A percentile compares a stretch with the other conserved stretches of the same genome.
phyloP scores from a whole-genome alignment of 345 rosid species.

The Linum tenue region DNA sequence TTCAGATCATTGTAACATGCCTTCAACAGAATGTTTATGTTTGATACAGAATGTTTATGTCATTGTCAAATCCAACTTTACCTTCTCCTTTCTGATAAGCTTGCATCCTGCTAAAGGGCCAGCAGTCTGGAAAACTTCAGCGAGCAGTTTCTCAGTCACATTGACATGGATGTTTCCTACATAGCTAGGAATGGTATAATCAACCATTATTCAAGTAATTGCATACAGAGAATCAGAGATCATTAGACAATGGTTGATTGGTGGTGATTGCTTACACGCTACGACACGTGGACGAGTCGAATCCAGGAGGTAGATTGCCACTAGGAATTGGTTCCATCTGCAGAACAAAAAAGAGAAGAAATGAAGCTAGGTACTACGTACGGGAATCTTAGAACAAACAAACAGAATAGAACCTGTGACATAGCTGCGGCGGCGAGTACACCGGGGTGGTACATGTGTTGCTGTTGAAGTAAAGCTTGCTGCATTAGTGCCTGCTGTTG shows the following conservation, averaged over 20 bases:
- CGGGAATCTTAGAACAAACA: neutral
- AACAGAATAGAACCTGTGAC: constrained; percentile 22
- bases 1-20: neutral
- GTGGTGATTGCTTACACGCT: constrained; percentile 19
- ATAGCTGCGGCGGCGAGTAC: constrained; percentile 27
- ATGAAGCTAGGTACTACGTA: neutral
- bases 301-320: constrained; percentile 26
- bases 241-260: neutral
- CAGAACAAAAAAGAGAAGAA: neutral
- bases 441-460: constrained; percentile 33
- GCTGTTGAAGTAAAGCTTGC: constrained; percentile 25
- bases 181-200: constrained; percentile 15
- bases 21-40: neutral
- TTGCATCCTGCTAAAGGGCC: constrained; percentile 27
- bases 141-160: constrained; percentile 26
- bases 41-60: neutral
- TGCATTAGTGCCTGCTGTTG: constrained; percentile 20
- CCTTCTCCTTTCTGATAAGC: constrained; percentile 27
- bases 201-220: no score
- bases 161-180: constrained; percentile 26
- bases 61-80: neutral
- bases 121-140: constrained; percentile 24
- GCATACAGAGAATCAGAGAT: neutral
- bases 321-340: constrained; percentile 24
- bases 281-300: constrained; percentile 23